A percentile compares a stretch with the other conserved stretches of the same genome.
These are phyloP conservation scores for Lichtheimia ramosa DNA, from an alignment of 371 early-diverging fungal species.

Conservation along the genomic window DNA sequence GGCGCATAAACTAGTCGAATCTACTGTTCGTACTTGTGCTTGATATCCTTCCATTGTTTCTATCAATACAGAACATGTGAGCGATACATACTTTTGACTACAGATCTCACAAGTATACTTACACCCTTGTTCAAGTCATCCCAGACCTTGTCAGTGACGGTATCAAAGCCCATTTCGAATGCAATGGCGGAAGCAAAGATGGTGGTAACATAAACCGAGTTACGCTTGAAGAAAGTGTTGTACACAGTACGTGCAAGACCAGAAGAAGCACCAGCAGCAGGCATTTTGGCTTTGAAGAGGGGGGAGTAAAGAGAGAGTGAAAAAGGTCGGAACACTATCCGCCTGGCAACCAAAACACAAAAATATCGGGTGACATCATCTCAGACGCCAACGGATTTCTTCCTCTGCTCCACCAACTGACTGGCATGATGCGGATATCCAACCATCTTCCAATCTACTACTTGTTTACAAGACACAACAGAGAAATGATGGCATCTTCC, in stretches of 20 bases:
- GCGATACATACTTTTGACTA: not conserved
- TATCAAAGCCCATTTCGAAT: constrained; percentile 79
- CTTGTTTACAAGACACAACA: too few relatives aligned
- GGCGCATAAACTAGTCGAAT: too few relatives aligned
- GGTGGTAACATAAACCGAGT: constrained; percentile 70
- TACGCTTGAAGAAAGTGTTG: constrained; percentile 71
- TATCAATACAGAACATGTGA: constrained; percentile 10
- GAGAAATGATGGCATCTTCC: too few relatives aligned
- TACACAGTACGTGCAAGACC: constrained; percentile 58
- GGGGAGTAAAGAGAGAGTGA: constrained; percentile 3
- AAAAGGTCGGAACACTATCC: constrained; percentile 1
- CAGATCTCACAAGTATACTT: constrained; percentile 37
- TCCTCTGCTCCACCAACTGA: too few relatives aligned
- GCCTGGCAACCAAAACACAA: constrained; percentile 4
- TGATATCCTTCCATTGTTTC: constrained; percentile 79
- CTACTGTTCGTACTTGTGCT: constrained; percentile 62
- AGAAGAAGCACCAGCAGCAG: constrained; percentile 34
- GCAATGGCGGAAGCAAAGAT: constrained; percentile 80
- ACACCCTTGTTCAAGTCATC: constrained; percentile 84
- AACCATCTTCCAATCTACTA: too few relatives aligned
- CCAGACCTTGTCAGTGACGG: constrained; percentile 68
- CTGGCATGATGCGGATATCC: too few relatives aligned
- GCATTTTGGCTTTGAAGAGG: constrained; percentile 25
- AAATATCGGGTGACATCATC: constrained; percentile 1
- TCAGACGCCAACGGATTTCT: not conserved